Percentiles rank a stretch among this genome's conserved stretches.
Conservation (phyloP, 2,329 filamentous ascomycete species). For the Neobulgaria alba region DNA sequence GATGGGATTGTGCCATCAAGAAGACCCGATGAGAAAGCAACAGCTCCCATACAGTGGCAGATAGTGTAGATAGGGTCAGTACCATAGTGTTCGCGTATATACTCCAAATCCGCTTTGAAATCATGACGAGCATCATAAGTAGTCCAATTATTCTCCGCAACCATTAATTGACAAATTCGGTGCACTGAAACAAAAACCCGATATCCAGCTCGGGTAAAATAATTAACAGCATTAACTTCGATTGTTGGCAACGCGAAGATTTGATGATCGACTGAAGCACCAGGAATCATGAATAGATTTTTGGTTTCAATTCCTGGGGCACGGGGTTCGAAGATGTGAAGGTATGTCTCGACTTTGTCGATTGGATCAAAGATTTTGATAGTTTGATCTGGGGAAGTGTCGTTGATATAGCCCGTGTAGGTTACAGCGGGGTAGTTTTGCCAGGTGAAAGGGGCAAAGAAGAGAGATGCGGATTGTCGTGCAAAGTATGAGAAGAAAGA, state of each 20-base stretch:
- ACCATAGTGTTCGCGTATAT: conserved; percentile 36
- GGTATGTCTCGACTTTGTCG: conserved; percentile 43
- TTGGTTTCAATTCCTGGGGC: conserved; percentile 30
- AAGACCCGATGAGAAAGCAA: conserved; percentile 49
- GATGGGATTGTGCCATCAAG: conserved; percentile 52
- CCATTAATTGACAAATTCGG: conserved; percentile 46
- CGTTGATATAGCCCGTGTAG: conserved; percentile 44
- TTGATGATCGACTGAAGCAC: conserved; percentile 53
- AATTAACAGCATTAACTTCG: conserved; percentile 53
- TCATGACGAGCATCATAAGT: conserved; percentile 53
- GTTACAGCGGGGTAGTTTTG: conserved; percentile 45
- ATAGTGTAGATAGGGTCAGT: conserved; percentile 45
- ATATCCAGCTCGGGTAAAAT: conserved; percentile 52
- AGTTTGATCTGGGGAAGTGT: conserved; percentile 36
- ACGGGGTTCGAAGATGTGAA: conserved; percentile 50
- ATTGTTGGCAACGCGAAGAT: conserved; percentile 56
- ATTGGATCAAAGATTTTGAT: conserved; percentile 37
- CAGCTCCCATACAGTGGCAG: conserved; percentile 55
- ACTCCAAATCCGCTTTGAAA: conserved; percentile 45
- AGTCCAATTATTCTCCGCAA: conserved; percentile 45
- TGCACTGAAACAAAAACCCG: conserved; percentile 49
- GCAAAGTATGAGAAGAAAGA: conserved; percentile 49
- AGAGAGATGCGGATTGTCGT: conserved; percentile 41
- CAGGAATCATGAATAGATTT: conserved; percentile 53
- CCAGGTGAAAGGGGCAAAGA: conserved; percentile 45